phyloP scores from a whole-genome alignment of 2,329 filamentous ascomycete genomes.

The Trichophyton equinum region DNA sequence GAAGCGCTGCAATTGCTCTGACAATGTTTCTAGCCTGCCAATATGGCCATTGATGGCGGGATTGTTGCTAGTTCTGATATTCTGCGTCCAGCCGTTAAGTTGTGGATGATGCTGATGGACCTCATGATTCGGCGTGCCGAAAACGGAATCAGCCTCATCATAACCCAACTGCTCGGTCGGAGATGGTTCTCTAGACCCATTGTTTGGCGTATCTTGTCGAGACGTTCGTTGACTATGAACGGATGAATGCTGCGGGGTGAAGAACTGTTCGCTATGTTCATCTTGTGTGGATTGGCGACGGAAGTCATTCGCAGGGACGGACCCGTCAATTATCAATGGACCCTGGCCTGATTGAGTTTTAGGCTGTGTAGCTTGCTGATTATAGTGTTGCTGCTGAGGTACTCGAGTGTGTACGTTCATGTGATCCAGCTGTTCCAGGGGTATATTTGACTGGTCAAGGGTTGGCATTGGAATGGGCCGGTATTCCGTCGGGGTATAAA shows the following conservation, averaged over 20 bases:
- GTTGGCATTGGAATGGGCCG: constrained; percentile 17
- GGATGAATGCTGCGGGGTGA: constrained; percentile 7
- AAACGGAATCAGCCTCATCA: constrained; percentile 20
- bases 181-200: constrained; percentile 25
- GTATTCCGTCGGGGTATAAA: constrained; percentile 25
- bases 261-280: constrained; percentile 27
- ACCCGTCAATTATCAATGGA: constrained; percentile 38
- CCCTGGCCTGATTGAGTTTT: constrained; percentile 23
- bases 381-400: background rate
- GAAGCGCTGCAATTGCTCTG: constrained; percentile 27
- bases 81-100: constrained; percentile 12
- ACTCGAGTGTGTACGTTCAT: constrained; percentile 5
- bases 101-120: constrained; percentile 9
- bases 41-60: constrained; percentile 18
- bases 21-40: constrained; percentile 24
- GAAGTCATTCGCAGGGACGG: constrained; percentile 29
- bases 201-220: constrained; percentile 17
- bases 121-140: constrained; percentile 9
- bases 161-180: constrained; percentile 26
- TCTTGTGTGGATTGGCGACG: constrained; percentile 21
- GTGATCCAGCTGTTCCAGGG: constrained; percentile 15
- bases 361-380: constrained; percentile 4
- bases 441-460: constrained; percentile 12
- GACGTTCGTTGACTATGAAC: background rate
- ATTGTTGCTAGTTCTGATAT: constrained; percentile 7